phyloP scores from a whole-genome alignment of 1,284 basidiomycete genomes.

The Fomitiporia mediterranea region DNA sequence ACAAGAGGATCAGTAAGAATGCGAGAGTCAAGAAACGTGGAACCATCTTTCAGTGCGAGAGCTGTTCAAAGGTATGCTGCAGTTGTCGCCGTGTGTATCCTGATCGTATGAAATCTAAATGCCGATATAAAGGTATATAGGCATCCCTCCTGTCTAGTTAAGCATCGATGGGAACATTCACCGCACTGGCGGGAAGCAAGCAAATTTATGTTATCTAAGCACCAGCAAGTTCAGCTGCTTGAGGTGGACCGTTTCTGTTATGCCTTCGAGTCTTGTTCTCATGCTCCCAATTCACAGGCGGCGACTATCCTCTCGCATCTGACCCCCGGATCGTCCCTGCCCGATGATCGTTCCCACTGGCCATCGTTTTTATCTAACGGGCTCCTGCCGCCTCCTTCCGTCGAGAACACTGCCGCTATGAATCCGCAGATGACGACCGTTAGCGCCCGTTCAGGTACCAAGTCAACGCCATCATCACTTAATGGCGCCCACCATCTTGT shows the following conservation, averaged over 20 bases:
- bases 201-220: slow-evolving; percentile 92
- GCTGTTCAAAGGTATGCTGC: slow-evolving; percentile 74
- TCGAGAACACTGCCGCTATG: slow-evolving; percentile 10
- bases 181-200: slow-evolving; percentile 97
- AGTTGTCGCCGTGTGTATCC: not conserved
- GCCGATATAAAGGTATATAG: slow-evolving; percentile 80
- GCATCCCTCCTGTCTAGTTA: slow-evolving; percentile 92
- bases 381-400: slow-evolving; percentile 53
- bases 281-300: slow-evolving; percentile 46
- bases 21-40: slow-evolving; percentile 64
- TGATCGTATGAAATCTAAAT: not conserved
- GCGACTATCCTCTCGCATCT: slow-evolving; percentile 92
- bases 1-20: slow-evolving; percentile 27
- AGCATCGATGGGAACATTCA: slow-evolving; percentile 97
- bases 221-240: slow-evolving; percentile 96
- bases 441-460: slow-evolving; percentile 10
- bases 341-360: slow-evolving; percentile 89
- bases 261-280: slow-evolving; percentile 1
- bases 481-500: slow-evolving; percentile 24
- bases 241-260: slow-evolving; percentile 49
- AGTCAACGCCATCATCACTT: slow-evolving; percentile 11
- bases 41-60: slow-evolving; percentile 88
- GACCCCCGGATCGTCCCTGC: slow-evolving; percentile 75
- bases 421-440: slow-evolving; percentile 3
- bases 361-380: slow-evolving; percentile 73